Base-by-base conservation (phyloP, 768 basidiomycete genomes). In the Crucibulum laeve region DNA sequence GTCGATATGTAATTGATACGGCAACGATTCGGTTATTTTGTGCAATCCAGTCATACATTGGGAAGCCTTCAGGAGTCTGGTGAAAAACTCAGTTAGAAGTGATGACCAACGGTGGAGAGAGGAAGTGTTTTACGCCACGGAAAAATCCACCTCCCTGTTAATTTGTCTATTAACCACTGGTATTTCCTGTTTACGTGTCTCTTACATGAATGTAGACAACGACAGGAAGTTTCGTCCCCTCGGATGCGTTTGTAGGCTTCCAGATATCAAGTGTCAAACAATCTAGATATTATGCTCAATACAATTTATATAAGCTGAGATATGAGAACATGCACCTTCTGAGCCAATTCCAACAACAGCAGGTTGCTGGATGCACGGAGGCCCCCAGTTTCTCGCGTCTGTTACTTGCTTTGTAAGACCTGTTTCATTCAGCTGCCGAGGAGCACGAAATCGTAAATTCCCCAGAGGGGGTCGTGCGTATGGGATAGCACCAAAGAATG, bases 41-140 rank as follows among this genome's bases (percentile, higher is more conserved):
- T 4, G 64, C 60, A 4, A 76, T 70, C 74, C 72, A 71, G 43
- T 73, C 68, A 45, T 70, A 66, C 47, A 74, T 50, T 1, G 73
- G 74, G 46, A 73, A 74, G 4, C 69, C 71, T 59, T 69, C 66
- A 5, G 72, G 66, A 10, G 71, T 62, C 70, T 73, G 23, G 1
- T 14, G 6, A 15, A 40, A 8, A 8, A 30, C 28, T 30, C 28
- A 8, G 8, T 30, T 30, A 30, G 17, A 7, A n/a, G n/a, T n/a
- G n/a, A n/a, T n/a, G n/a, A n/a, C n/a, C n/a, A n/a, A n/a, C n/a
- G n/a, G 28, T 30, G n/a, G 28, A 30, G n/a, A 30, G n/a, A n/a
- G n/a, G n/a, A n/a, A n/a, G n/a, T n/a, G 28, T 8, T 30, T 30
- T 47, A 71, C 67, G 1, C 55, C 57, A 26, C 49, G 45, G 43